A percentile compares a stretch with the other conserved stretches of the same genome.
Evolutionary conservation across 2,329 filamentous ascomycete species (phyloP).

Genomic region (Penicillium sp.): DNA sequence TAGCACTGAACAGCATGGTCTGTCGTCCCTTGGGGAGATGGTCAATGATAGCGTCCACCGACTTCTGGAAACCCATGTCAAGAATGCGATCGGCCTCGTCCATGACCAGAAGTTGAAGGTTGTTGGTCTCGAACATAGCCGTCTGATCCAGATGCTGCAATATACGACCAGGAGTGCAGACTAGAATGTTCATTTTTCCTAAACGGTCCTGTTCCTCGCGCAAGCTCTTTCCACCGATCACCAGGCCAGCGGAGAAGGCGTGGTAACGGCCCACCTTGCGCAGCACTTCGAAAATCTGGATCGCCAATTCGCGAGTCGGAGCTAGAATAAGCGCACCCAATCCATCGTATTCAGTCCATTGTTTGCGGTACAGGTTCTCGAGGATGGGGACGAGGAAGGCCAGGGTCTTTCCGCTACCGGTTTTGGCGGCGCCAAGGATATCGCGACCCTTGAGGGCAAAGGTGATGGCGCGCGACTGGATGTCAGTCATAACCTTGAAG

Average conservation of each 20-base stretch:
- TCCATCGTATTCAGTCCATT: constrained; percentile 89
- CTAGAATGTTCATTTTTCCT: constrained; percentile 91
- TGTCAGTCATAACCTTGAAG: constrained; percentile 86
- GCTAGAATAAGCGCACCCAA: constrained; percentile 90
- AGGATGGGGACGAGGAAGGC: constrained; percentile 90
- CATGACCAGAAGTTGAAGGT: constrained; percentile 87
- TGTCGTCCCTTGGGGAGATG: constrained; percentile 84
- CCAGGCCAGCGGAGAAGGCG: constrained; percentile 84
- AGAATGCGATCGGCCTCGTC: constrained; percentile 96
- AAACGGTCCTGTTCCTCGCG: constrained; percentile 84
- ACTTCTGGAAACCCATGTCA: constrained; percentile 93
- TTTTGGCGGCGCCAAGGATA: constrained; percentile 92
- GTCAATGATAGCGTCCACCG: constrained; percentile 88
- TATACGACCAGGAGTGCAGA: constrained; percentile 93
- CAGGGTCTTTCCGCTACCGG: constrained; percentile 91
- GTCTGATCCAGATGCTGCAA: constrained; percentile 96
- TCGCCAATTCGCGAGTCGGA: constrained; percentile 90
- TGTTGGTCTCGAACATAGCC: constrained; percentile 82
- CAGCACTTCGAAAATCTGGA: constrained; percentile 94
- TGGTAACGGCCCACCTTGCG: constrained; percentile 87
- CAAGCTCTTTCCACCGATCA: constrained; percentile 90
- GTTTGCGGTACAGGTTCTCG: constrained; percentile 84
- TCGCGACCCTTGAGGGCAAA: constrained; percentile 82
- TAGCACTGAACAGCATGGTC: constrained; percentile 93
- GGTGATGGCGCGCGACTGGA: constrained; percentile 87